Percentiles rank a stretch among this genome's conserved stretches.
phyloP scores from a whole-genome alignment of 2,329 filamentous ascomycete species.

The Zasmidium citrigriseum region DNA sequence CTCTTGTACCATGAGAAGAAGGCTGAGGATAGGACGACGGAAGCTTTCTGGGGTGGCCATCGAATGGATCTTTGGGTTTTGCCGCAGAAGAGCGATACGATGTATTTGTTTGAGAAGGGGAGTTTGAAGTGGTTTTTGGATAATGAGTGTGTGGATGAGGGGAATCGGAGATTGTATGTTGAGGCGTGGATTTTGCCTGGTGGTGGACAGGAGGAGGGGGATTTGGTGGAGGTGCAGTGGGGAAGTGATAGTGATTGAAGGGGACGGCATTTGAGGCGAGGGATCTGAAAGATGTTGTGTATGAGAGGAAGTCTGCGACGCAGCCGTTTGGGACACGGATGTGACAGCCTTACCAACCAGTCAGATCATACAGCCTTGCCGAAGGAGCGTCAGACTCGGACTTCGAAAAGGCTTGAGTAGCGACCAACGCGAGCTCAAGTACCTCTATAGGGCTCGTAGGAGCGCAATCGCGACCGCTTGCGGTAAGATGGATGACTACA shows the following conservation, averaged over 20 bases:
- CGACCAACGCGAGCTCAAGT: no score
- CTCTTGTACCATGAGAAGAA: background rate
- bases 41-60: background rate
- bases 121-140: slow-evolving; percentile 2
- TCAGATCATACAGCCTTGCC: no score
- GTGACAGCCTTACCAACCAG: no score
- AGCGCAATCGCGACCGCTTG: no score
- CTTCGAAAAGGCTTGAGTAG: no score
- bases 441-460: no score
- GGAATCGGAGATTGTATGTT: background rate
- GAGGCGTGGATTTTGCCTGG: background rate
- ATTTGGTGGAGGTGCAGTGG: background rate
- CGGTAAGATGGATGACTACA: no score
- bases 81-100: background rate
- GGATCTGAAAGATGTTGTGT: no score
- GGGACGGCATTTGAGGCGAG: background rate
- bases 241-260: background rate
- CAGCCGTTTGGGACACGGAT: no score
- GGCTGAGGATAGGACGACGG: background rate
- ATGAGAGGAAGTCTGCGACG: no score
- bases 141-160: background rate
- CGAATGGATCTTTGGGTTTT: background rate
- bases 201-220: background rate
- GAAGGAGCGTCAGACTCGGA: no score
- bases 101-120: background rate